Conservation (phyloP, 768 basidiomycete species). For the Serendipita sp. region DNA sequence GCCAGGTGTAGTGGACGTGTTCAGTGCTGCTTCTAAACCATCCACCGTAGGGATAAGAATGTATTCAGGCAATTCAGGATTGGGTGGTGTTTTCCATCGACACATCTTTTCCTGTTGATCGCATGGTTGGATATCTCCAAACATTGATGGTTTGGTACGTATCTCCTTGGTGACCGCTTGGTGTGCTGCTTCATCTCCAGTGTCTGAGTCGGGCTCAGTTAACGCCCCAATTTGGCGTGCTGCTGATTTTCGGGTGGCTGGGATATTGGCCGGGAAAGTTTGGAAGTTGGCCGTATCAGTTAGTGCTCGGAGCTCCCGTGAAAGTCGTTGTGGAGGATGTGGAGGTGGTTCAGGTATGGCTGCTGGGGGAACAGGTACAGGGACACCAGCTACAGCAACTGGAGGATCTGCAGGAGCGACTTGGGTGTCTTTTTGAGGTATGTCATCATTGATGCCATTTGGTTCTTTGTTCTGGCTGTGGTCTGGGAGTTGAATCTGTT, state of each 20-base stretch:
- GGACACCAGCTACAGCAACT: not conserved
- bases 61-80: not conserved
- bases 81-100: not conserved
- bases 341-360: not conserved
- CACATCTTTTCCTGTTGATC: not conserved
- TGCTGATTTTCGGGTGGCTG: not conserved
- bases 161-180: not conserved
- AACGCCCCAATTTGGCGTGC: not conserved
- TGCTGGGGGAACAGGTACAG: not conserved
- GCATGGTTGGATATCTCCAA: not conserved
- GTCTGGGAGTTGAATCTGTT: not conserved
- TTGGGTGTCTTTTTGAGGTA: not conserved
- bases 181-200: not conserved
- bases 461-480: not conserved
- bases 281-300: not conserved
- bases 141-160: no score
- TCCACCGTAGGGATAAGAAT: slow-evolving; percentile 8
- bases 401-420: not conserved
- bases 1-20: slow-evolving; percentile 12
- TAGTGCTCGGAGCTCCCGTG: not conserved
- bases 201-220: not conserved
- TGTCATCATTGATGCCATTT: not conserved
- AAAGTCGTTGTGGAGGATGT: not conserved
- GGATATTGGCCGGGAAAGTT: not conserved
- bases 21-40: slow-evolving; percentile 9